Evolutionary conservation across 208 protist species (phyloP).

Genomic region (Strigomonas culicis): DNA sequence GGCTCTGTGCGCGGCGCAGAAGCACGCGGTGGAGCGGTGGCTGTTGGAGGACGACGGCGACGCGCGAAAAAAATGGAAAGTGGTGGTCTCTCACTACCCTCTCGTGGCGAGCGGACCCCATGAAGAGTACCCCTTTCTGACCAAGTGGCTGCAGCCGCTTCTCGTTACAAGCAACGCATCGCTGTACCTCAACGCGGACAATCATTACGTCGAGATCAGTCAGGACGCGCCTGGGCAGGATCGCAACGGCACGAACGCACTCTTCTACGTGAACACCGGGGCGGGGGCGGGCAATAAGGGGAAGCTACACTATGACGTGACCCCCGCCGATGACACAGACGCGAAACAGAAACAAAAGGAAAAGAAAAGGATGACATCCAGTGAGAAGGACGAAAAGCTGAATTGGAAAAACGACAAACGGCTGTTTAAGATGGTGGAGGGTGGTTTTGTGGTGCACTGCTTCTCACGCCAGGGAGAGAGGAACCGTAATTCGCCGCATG

Average conservation of each 20-base stretch:
- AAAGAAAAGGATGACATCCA: too few relatives aligned
- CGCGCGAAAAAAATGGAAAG: neutral
- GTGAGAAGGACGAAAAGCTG: too few relatives aligned
- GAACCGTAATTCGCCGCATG: too few relatives aligned
- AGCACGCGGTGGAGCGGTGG: neutral
- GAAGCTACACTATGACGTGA: conserved; percentile 6
- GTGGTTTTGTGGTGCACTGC: conserved; percentile 2
- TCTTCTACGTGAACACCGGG: conserved; percentile 5
- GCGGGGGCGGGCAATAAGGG: neutral
- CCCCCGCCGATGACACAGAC: neutral
- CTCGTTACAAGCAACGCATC: neutral
- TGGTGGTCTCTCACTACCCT: conserved; percentile 2
- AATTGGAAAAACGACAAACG: neutral
- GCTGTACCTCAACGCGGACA: conserved; percentile 4
- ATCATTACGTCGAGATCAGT: conserved; percentile 4
- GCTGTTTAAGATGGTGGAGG: conserved; percentile 2
- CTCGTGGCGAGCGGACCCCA: neutral
- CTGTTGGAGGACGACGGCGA: neutral
- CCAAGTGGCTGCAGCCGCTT: neutral
- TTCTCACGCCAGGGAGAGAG: too few relatives aligned
- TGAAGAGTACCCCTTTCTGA: conserved; percentile 1
- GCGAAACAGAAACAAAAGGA: too few relatives aligned
- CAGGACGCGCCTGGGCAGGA: neutral
- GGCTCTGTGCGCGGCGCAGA: neutral
- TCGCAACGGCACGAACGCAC: too few relatives aligned